These are phyloP conservation scores for Ascosphaera aggregata DNA, from an alignment of 2,329 filamentous ascomycete species.

Conservation along the genomic window DNA sequence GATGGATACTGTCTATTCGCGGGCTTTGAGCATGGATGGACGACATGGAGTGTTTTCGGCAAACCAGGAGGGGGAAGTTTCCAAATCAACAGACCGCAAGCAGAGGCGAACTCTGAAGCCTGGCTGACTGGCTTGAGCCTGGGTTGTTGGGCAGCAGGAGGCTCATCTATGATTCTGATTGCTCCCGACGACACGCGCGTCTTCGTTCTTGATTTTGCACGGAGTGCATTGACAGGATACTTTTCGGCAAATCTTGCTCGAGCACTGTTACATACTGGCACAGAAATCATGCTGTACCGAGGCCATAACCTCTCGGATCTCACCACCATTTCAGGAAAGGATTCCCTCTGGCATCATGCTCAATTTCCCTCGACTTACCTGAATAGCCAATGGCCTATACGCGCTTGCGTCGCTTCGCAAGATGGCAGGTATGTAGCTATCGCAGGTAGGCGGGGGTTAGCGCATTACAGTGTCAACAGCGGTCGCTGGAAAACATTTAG, in stretches of 20 bases:
- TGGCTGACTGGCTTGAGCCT: constrained; percentile 64
- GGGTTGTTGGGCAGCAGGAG: constrained; percentile 69
- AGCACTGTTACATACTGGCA: constrained; percentile 70
- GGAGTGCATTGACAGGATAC: constrained; percentile 78
- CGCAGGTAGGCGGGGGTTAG: constrained; percentile 77
- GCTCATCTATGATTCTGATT: constrained; percentile 62
- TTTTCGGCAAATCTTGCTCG: constrained; percentile 80
- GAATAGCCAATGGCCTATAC: constrained; percentile 80
- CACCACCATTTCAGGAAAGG: constrained; percentile 75
- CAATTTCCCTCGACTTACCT: constrained; percentile 71
- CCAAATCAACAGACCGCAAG: constrained; percentile 38
- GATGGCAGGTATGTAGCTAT: constrained; percentile 89
- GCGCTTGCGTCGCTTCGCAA: constrained; percentile 62
- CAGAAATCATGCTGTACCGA: constrained; percentile 74
- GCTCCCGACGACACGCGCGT: constrained; percentile 49
- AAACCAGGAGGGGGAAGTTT: constrained; percentile 77
- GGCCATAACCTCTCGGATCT: constrained; percentile 82
- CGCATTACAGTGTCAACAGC: constrained; percentile 88
- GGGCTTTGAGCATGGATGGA: constrained; percentile 82
- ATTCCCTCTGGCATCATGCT: constrained; percentile 84
- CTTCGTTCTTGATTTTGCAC: constrained; percentile 78
- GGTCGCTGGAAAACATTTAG: constrained; percentile 90
- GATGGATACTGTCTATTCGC: constrained; percentile 94
- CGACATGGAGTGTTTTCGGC: constrained; percentile 92
- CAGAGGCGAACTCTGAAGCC: constrained; percentile 45